phyloP scores from a whole-genome alignment of 75 land plant genomes.

The Pinus albicaulis region DNA sequence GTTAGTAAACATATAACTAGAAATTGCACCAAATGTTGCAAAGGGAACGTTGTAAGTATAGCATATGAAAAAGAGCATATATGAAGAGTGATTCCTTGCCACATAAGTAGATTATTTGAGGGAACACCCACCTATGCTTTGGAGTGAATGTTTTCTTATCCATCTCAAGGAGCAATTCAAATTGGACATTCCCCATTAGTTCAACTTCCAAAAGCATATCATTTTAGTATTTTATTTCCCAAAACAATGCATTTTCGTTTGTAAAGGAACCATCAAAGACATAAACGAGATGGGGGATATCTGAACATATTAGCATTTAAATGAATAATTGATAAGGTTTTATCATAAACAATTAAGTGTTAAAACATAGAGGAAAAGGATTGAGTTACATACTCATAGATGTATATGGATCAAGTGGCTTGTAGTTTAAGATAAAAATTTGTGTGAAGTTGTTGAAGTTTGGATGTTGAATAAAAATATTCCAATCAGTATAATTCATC shows the following conservation, averaged over 20 bases:
- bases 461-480: constrained; percentile 65
- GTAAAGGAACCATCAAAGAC: neutral
- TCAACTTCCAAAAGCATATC: constrained; percentile 70
- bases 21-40: too few species aligned
- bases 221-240: constrained; percentile 72
- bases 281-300: too few species aligned
- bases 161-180: constrained; percentile 57
- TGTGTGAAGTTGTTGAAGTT: constrained; percentile 59
- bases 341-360: too few species aligned
- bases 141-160: constrained; percentile 45
- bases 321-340: too few species aligned
- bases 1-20: too few species aligned
- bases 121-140: constrained; percentile 71
- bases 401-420: constrained; percentile 45
- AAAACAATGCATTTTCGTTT: constrained; percentile 77
- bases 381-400: constrained; percentile 41
- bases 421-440: constrained; percentile 71
- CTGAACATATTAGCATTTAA: too few species aligned
- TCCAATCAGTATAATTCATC: constrained; percentile 67
- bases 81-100: constrained; percentile 30
- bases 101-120: constrained; percentile 59
- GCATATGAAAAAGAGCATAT: too few species aligned
- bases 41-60: neutral
- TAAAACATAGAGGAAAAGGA: neutral
- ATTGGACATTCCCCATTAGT: constrained; percentile 56